phyloP scores from a whole-genome alignment of 208 protist species.

The Wallacemonas sp. region DNA sequence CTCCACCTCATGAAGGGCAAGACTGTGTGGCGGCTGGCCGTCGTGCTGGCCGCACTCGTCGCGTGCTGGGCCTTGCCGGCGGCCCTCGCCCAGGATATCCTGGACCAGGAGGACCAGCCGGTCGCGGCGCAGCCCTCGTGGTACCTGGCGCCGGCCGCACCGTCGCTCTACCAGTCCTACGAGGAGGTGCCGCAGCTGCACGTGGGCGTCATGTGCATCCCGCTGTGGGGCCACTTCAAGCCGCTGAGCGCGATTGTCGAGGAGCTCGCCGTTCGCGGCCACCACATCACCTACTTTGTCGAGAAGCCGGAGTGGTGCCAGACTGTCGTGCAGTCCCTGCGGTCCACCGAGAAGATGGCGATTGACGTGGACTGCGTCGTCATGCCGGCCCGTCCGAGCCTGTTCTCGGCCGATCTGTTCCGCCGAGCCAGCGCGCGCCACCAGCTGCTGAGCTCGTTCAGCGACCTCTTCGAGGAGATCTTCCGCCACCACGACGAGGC shows the following conservation, averaged over 20 bases:
- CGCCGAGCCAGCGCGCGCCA: conserved; percentile 17
- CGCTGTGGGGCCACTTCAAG: conserved; percentile 50
- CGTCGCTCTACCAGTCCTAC: conserved; percentile 27
- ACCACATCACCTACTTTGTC: conserved; percentile 51
- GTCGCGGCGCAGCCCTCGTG: conserved; percentile 9
- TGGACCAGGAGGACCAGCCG: conserved; percentile 8
- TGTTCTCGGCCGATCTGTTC: conserved; percentile 30
- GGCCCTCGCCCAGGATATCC: conserved; percentile 3
- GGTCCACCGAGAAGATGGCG: conserved; percentile 12
- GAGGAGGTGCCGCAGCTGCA: conserved; percentile 42
- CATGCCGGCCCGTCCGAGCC: conserved; percentile 20
- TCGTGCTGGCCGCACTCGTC: conserved; percentile 6
- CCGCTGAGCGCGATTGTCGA: conserved; percentile 44
- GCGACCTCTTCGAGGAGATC: conserved; percentile 24
- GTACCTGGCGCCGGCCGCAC: conserved; percentile 16
- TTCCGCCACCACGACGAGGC: conserved; percentile 39
- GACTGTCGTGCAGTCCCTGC: conserved; percentile 14
- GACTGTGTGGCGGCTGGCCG: background rate
- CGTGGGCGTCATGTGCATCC: conserved; percentile 48
- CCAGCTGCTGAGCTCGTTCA: conserved; percentile 22
- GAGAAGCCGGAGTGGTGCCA: conserved; percentile 48
- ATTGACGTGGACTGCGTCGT: conserved; percentile 37
- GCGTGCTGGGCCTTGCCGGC: background rate
- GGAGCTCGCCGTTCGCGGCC: conserved; percentile 46
- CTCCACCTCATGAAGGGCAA: conserved; percentile 9